A percentile compares a stretch with the other conserved stretches of the same genome.
phyloP scores from a whole-genome alignment of 306 rosid species.

The Cucumis melo region DNA sequence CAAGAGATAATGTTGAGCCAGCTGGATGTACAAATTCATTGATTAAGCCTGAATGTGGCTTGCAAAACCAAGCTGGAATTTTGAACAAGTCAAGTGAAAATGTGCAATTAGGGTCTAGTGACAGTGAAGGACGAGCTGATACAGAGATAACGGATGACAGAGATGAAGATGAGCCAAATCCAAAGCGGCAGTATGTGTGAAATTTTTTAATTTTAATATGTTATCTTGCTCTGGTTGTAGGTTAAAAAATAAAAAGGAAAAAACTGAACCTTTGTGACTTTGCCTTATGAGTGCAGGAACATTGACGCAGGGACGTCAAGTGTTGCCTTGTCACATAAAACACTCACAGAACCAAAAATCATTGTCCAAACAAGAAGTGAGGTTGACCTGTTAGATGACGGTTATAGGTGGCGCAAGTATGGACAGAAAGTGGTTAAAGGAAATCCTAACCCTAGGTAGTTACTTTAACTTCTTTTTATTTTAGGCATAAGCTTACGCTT shows the following conservation, averaged over 20 bases:
- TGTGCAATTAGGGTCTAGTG: constrained; percentile 37
- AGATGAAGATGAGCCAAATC: constrained; percentile 50
- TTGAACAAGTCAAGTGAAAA: constrained; percentile 30
- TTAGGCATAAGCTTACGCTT: background rate
- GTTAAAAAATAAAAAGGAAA: background rate
- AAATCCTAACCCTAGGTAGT: constrained; percentile 96
- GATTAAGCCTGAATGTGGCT: constrained; percentile 40
- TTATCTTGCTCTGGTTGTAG: background rate
- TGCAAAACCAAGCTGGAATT: constrained; percentile 40
- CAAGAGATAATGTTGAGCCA: constrained; percentile 46
- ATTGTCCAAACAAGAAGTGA: constrained; percentile 90
- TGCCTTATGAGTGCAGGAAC: constrained; percentile 42
- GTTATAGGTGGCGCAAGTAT: constrained; percentile 93
- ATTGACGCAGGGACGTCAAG: constrained; percentile 41
- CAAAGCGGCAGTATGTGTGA: constrained; percentile 41
- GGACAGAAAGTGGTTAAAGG: constrained; percentile 99
- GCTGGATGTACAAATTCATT: constrained; percentile 37
- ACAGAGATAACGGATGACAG: constrained; percentile 47
- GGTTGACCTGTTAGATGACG: constrained; percentile 95
- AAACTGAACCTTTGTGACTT: background rate
- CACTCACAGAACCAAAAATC: constrained; percentile 85
- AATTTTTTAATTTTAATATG: background rate
- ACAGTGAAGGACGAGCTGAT: constrained; percentile 51
- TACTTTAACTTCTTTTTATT: constrained; percentile 7
- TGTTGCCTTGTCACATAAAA: constrained; percentile 55